Evolutionary conservation across 164 flowering plant species (phyloP).

Genomic region (Protea cynaroides): DNA sequence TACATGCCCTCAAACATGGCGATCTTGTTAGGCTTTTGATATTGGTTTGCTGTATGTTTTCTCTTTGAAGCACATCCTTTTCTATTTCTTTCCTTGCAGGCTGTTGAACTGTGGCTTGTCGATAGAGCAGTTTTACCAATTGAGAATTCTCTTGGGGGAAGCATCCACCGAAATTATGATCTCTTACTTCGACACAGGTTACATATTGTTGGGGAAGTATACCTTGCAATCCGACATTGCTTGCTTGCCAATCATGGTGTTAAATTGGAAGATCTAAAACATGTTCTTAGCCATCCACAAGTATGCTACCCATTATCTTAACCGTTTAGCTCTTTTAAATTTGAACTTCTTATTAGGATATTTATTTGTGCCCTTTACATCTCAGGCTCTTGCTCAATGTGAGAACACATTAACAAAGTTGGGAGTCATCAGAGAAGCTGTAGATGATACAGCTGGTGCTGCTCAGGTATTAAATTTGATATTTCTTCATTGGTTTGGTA

Average conservation of each 20-base stretch:
- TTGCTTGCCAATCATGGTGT: conserved; percentile 81
- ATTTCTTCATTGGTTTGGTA: no score
- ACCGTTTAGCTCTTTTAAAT: neutral
- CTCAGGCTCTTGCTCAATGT: conserved; percentile 97
- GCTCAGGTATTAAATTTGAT: conserved; percentile 52
- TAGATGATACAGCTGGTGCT: conserved; percentile 97
- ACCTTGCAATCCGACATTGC: conserved; percentile 73
- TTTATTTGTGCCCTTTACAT: conserved; percentile 4
- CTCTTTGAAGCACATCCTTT: no score
- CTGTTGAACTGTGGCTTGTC: conserved; percentile 86
- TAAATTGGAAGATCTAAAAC: conserved; percentile 51
- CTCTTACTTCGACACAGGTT: conserved; percentile 80
- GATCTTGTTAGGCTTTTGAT: no score
- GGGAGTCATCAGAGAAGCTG: conserved; percentile 90
- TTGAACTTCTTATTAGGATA: neutral
- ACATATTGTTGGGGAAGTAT: conserved; percentile 98
- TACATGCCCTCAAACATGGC: no score
- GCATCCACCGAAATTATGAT: conserved; percentile 94
- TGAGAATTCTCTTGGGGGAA: conserved; percentile 95
- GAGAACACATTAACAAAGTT: no score
- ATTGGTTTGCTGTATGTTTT: no score
- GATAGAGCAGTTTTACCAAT: conserved; percentile 96
- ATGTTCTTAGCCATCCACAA: conserved; percentile 97
- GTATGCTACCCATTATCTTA: conserved; percentile 28
- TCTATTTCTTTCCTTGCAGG: conserved; percentile 30